These are phyloP conservation scores for Nakazawaea holstii DNA, from an alignment of 805 yeast species.

Conservation along the genomic window DNA sequence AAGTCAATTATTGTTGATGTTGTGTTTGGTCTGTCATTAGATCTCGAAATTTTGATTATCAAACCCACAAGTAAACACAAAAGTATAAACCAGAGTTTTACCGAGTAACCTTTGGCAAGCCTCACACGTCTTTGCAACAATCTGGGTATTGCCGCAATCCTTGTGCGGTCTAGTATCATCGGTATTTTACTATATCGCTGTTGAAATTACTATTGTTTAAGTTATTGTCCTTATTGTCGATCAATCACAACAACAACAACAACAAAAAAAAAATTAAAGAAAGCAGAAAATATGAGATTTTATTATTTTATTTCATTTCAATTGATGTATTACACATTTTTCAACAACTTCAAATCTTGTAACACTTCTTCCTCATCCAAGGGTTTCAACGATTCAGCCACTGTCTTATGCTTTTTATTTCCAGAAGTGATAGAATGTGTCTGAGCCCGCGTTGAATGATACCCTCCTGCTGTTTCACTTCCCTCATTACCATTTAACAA, in stretches of 20 bases:
- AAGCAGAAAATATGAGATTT: neutral
- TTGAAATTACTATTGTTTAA: too few species aligned
- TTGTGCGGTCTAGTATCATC: too few species aligned
- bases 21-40: neutral
- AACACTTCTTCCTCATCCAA: constrained; percentile 5
- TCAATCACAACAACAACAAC: too few species aligned
- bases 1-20: constrained; percentile 3
- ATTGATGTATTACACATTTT: neutral
- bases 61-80: too few species aligned
- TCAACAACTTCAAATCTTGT: constrained; percentile 8
- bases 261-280: too few species aligned
- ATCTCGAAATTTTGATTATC: neutral
- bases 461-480: constrained; percentile 1
- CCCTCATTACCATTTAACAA: constrained; percentile 8
- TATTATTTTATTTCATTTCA: too few species aligned
- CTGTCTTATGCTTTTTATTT: constrained; percentile 9
- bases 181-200: too few species aligned
- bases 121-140: too few species aligned
- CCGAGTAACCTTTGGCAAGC: too few species aligned
- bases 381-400: constrained; percentile 5
- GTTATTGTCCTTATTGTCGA: too few species aligned
- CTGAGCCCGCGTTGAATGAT: constrained; percentile 8
- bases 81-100: too few species aligned
- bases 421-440: neutral
- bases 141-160: too few species aligned